A percentile compares a stretch with the other conserved stretches of the same genome.
These are phyloP conservation scores for Sordariomycetes sp. DNA, from an alignment of 2,329 filamentous ascomycete genomes.

Conservation along the genomic window DNA sequence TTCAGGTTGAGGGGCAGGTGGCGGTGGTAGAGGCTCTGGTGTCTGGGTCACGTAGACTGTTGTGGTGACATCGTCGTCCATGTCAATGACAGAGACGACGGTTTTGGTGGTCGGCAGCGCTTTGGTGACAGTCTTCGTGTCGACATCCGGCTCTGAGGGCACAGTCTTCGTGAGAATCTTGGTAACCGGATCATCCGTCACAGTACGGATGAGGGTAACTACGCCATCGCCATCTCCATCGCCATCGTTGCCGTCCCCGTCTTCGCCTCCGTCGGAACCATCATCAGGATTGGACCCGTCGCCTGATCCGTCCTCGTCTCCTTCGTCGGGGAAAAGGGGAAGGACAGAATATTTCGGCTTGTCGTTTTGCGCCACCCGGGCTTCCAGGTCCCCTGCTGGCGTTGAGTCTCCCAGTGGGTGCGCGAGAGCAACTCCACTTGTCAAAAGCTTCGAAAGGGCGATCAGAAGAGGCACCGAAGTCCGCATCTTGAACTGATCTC, in stretches of 20 bases:
- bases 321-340: constrained; percentile 22
- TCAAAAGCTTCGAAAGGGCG: constrained; percentile 15
- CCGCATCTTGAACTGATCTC: too few relatives aligned
- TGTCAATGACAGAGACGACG: constrained; percentile 19
- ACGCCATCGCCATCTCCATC: constrained; percentile 10
- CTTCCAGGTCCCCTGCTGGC: constrained; percentile 9
- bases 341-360: constrained; percentile 28
- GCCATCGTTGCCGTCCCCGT: constrained; percentile 4
- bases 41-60: constrained; percentile 18
- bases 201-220: constrained; percentile 24
- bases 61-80: constrained; percentile 12
- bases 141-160: neutral
- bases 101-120: constrained; percentile 18
- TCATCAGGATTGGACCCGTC: too few relatives aligned
- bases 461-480: constrained; percentile 16
- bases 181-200: constrained; percentile 17
- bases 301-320: constrained; percentile 10
- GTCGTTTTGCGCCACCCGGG: constrained; percentile 10
- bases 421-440: too few relatives aligned
- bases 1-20: constrained; percentile 3
- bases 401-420: too few relatives aligned
- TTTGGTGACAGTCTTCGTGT: constrained; percentile 16
- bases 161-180: constrained; percentile 16
- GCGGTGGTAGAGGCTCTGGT: constrained; percentile 5
- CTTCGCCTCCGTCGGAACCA: constrained; percentile 6